Evolutionary conservation across 2,329 filamentous ascomycete genomes (phyloP).

Genomic region (Atkinsonella texensis): DNA sequence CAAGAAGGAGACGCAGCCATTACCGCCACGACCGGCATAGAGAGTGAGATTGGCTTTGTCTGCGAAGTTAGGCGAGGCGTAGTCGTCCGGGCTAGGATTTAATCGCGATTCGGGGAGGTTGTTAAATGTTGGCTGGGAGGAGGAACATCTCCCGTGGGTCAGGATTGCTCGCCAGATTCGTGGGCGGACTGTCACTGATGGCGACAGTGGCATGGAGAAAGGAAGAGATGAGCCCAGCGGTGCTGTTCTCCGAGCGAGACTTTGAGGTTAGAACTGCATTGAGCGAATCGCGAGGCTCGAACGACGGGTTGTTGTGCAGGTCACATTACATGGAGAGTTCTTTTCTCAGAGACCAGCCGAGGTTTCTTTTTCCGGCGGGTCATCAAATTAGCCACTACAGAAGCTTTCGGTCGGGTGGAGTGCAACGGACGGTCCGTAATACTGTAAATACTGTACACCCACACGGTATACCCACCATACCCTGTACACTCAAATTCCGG

Average conservation of each 20-base stretch:
- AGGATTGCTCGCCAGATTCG: neutral
- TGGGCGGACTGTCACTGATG: constrained; percentile 4
- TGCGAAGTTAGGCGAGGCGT: constrained; percentile 69
- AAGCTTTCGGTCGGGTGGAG: too few relatives aligned
- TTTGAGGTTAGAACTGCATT: too few relatives aligned
- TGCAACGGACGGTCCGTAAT: too few relatives aligned
- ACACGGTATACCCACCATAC: too few relatives aligned
- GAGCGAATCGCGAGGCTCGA: neutral
- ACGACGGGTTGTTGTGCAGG: neutral
- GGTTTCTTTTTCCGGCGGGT: too few relatives aligned
- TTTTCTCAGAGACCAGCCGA: too few relatives aligned
- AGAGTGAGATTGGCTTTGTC: constrained; percentile 74
- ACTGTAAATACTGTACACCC: too few relatives aligned
- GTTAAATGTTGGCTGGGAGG: constrained; percentile 20
- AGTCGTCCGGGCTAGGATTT: constrained; percentile 75
- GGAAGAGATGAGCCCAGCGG: neutral
- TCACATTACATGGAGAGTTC: too few relatives aligned
- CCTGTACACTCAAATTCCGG: too few relatives aligned
- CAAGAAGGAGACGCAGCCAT: constrained; percentile 89
- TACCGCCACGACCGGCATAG: constrained; percentile 69
- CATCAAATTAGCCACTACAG: too few relatives aligned
- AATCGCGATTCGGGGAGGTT: constrained; percentile 45
- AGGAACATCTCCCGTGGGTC: constrained; percentile 1
- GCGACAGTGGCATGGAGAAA: constrained; percentile 5
- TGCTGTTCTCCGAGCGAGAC: neutral